Evolutionary conservation across 495 filamentous ascomycete species (phyloP).

Genomic region (Penicillium steckii): DNA sequence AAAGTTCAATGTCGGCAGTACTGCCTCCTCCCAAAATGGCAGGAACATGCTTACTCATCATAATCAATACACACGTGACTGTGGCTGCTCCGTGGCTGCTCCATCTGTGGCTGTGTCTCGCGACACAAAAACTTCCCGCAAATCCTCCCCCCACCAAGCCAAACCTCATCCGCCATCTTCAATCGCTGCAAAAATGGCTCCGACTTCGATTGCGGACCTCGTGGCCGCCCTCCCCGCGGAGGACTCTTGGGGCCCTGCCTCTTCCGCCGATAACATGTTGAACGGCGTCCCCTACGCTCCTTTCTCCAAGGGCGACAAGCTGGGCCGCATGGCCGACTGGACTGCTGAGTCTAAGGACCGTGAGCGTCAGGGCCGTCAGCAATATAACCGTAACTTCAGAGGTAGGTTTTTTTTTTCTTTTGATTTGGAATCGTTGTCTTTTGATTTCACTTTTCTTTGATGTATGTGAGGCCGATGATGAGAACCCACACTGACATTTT

Average conservation of each 20-base stretch:
- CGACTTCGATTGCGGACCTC: conserved; percentile 57
- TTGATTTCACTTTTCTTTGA: conserved; percentile 6
- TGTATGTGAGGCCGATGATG: not conserved
- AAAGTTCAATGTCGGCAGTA: too few species aligned
- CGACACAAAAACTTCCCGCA: conserved; percentile 46
- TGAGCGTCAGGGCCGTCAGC: conserved; percentile 75
- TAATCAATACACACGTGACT: not conserved
- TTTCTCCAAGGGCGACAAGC: conserved; percentile 97
- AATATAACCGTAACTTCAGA: conserved; percentile 89
- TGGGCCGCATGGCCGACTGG: conserved; percentile 99
- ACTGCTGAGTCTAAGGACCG: conserved; percentile 89
- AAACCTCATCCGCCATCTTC: conserved; percentile 18
- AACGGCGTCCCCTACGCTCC: conserved; percentile 95
- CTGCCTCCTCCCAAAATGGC: too few species aligned
- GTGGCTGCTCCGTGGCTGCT: not conserved
- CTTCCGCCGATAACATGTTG: conserved; percentile 77
- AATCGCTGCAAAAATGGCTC: conserved; percentile 43
- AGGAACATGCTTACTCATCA: not conserved
- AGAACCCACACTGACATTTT: conserved; percentile 11
- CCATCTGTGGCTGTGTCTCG: conserved; percentile 37
- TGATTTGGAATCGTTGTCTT: conserved; percentile 11
- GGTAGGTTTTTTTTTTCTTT: conserved; percentile 47
- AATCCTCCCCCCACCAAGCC: conserved; percentile 31
- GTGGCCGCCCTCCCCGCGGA: conserved; percentile 60
- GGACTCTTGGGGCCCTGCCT: conserved; percentile 82